Evolutionary conservation across 2,329 filamentous ascomycete genomes (phyloP).

Genomic region (Talaromyces piceae): DNA sequence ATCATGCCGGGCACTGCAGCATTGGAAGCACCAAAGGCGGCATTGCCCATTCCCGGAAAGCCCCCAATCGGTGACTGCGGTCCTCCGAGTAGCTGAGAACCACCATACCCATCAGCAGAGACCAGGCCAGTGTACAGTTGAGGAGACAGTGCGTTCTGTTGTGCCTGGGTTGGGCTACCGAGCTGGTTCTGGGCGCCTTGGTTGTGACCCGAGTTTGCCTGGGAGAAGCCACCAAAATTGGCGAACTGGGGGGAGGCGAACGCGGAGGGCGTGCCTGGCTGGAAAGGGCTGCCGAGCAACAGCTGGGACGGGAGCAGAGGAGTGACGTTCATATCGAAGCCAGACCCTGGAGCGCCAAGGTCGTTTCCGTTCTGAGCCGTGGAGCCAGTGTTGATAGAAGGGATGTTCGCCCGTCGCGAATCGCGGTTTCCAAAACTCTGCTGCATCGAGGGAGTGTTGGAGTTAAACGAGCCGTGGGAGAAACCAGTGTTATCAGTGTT

Average conservation of each 20-base stretch:
- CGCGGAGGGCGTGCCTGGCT: conserved; percentile 82
- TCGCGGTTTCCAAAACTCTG: conserved; percentile 81
- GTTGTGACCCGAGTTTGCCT: conserved; percentile 48
- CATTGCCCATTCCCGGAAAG: conserved; percentile 58
- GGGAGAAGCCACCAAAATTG: conserved; percentile 69
- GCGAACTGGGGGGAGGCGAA: conserved; percentile 92
- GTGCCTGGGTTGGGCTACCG: conserved; percentile 67
- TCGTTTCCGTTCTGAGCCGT: conserved; percentile 57
- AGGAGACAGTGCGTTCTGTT: conserved; percentile 60
- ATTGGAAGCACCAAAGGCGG: conserved; percentile 56
- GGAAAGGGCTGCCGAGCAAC: conserved; percentile 91
- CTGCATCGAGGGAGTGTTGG: conserved; percentile 62
- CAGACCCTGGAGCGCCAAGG: conserved; percentile 78
- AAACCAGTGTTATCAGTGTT: conserved; percentile 72
- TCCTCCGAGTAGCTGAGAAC: conserved; percentile 68
- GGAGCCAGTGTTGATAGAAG: conserved; percentile 81
- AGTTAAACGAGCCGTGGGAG: conserved; percentile 85
- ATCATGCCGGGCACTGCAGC: conserved; percentile 76
- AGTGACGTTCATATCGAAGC: conserved; percentile 97
- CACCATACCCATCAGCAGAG: conserved; percentile 75
- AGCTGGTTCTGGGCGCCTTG: conserved; percentile 55
- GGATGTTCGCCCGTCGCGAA: conserved; percentile 73
- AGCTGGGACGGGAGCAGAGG: conserved; percentile 90
- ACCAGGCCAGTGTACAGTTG: conserved; percentile 78
- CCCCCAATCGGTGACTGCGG: conserved; percentile 79